Conservation (phyloP, 2,329 filamentous ascomycete species). For the Ceratocystis huliohia region DNA sequence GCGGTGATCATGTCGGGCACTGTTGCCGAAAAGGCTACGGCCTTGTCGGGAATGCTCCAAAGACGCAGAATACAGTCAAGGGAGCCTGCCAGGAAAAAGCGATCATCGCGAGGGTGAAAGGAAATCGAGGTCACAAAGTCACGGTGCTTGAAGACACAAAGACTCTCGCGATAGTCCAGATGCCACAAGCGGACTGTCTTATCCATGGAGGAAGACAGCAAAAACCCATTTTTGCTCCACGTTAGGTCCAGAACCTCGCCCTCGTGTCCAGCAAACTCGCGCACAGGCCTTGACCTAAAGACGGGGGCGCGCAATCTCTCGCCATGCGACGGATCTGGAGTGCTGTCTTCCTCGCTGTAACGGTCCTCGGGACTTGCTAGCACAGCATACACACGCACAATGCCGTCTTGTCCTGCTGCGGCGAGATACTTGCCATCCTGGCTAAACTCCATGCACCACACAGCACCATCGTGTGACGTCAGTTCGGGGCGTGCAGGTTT, state of each 20-base stretch:
- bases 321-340: slow-evolving; percentile 33
- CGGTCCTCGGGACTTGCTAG: slow-evolving; percentile 73
- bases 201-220: slow-evolving; percentile 94
- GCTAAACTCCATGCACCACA: slow-evolving; percentile 91
- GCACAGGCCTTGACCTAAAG: slow-evolving; percentile 64
- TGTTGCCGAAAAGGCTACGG: slow-evolving; percentile 68
- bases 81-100: slow-evolving; percentile 91
- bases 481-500: slow-evolving; percentile 27
- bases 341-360: slow-evolving; percentile 58
- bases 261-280: slow-evolving; percentile 72
- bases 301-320: slow-evolving; percentile 77
- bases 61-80: slow-evolving; percentile 76
- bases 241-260: slow-evolving; percentile 81
- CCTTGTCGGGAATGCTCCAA: slow-evolving; percentile 95
- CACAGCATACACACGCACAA: slow-evolving; percentile 80
- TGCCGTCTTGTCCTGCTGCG: slow-evolving; percentile 77
- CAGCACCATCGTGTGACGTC: slow-evolving; percentile 43
- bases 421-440: slow-evolving; percentile 83
- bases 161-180: slow-evolving; percentile 66
- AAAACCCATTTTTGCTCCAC: slow-evolving; percentile 98
- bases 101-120: slow-evolving; percentile 88
- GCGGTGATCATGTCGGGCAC: slow-evolving; percentile 84
- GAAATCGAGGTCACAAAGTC: slow-evolving; percentile 91
- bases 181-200: slow-evolving; percentile 96
- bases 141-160: slow-evolving; percentile 87